A percentile compares a stretch with the other conserved stretches of the same genome.
Evolutionary conservation across 768 basidiomycete genomes (phyloP).

Genomic region (Suillus discolor): DNA sequence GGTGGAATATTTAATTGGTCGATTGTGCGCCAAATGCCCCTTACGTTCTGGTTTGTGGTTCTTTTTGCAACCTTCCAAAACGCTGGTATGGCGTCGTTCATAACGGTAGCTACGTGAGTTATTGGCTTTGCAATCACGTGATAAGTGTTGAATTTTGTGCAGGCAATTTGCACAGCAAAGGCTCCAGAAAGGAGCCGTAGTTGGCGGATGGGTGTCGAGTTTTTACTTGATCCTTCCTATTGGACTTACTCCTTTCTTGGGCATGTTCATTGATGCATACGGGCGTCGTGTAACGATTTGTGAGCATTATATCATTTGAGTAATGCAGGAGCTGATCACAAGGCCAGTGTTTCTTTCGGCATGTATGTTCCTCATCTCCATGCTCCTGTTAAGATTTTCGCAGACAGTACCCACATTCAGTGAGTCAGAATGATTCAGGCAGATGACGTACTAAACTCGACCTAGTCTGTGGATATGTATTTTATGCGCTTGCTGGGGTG

Average conservation of each 20-base stretch:
- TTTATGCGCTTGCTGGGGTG: slow-evolving; percentile 44
- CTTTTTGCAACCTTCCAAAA: slow-evolving; percentile 43
- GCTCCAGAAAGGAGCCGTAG: slow-evolving; percentile 42
- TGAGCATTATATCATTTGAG: slow-evolving; percentile 21
- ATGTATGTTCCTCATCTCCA: slow-evolving; percentile 41
- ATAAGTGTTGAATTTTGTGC: neutral
- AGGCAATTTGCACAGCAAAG: slow-evolving; percentile 47
- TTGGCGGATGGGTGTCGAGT: slow-evolving; percentile 48
- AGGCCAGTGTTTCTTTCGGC: slow-evolving; percentile 41
- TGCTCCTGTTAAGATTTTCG: slow-evolving; percentile 43
- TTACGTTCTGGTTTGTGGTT: slow-evolving; percentile 46
- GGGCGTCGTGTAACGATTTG: slow-evolving; percentile 42
- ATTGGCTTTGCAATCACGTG: neutral
- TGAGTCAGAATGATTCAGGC: slow-evolving; percentile 17
- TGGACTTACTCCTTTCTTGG: slow-evolving; percentile 41
- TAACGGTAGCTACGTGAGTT: slow-evolving; percentile 45
- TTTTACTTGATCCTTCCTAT: slow-evolving; percentile 45
- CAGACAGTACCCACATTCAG: slow-evolving; percentile 40
- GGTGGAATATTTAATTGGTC: slow-evolving; percentile 33
- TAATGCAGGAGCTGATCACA: neutral
- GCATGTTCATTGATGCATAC: slow-evolving; percentile 42
- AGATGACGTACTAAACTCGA: neutral
- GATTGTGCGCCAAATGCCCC: slow-evolving; percentile 35
- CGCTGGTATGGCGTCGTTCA: slow-evolving; percentile 45
- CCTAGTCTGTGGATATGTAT: slow-evolving; percentile 43